Percentiles rank a stretch among this genome's conserved stretches.
Conservation (phyloP, 257 asterid species). For the Solanum sitiens region DNA sequence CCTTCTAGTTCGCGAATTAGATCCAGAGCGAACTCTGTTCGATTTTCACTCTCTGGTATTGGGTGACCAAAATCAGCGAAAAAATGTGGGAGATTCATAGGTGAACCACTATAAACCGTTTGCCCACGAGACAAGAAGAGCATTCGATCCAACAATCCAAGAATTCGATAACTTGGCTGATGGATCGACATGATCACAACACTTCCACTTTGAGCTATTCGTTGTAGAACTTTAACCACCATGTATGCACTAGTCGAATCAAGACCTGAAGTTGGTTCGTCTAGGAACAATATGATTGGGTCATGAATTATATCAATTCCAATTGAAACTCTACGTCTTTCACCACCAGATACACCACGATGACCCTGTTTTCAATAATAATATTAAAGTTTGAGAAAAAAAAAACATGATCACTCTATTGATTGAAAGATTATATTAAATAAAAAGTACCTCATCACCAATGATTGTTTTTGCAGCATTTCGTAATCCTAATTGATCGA, state of each 20-base stretch:
- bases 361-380: constrained; percentile 21
- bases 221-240: constrained; percentile 74
- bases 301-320: constrained; percentile 85
- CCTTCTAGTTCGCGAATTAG: constrained; percentile 68
- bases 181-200: constrained; percentile 74
- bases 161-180: constrained; percentile 70
- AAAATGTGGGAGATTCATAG: constrained; percentile 33
- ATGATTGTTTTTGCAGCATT: constrained; percentile 22
- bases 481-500: constrained; percentile 19
- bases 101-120: constrained; percentile 72
- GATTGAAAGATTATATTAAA: neutral
- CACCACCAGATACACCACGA: constrained; percentile 58
- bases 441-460: constrained; percentile 15
- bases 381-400: neutral
- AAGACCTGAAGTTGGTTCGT: constrained; percentile 76
- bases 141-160: constrained; percentile 50
- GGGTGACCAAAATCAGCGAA: constrained; percentile 73
- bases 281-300: constrained; percentile 60
- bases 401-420: neutral
- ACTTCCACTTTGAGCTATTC: constrained; percentile 80
- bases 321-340: constrained; percentile 67
- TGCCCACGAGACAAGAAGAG: constrained; percentile 63
- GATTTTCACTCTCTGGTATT: constrained; percentile 60
- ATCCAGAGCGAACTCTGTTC: constrained; percentile 64
- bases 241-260: constrained; percentile 83